Percentiles rank a stretch among this genome's conserved stretches.
Evolutionary conservation across 768 basidiomycete species (phyloP).

Genomic region (Russula dissimulans): DNA sequence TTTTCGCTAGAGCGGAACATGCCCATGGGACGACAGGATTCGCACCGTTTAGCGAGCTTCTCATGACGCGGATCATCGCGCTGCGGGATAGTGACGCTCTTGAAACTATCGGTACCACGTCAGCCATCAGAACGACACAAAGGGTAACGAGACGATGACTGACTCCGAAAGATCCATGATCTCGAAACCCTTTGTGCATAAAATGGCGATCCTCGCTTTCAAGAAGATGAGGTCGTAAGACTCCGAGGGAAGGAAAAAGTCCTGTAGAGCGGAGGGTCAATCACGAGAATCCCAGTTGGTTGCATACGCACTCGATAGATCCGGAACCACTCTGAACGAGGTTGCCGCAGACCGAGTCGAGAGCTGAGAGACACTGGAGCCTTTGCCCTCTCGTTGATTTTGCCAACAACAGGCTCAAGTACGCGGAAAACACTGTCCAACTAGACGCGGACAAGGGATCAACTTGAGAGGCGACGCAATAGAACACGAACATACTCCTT

Average conservation of each 20-base stretch:
- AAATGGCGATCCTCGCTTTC: slow-evolving; percentile 86
- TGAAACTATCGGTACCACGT: slow-evolving; percentile 43
- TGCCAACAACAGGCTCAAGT: slow-evolving; percentile 91
- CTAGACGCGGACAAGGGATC: slow-evolving; percentile 24
- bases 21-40: slow-evolving; percentile 72
- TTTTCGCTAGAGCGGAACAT: slow-evolving; percentile 86
- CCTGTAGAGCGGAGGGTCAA: slow-evolving; percentile 29
- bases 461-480: slow-evolving; percentile 17
- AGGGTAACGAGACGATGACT: slow-evolving; percentile 23
- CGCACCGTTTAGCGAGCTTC: slow-evolving; percentile 69
- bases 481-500: slow-evolving; percentile 45
- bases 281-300: not conserved
- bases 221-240: slow-evolving; percentile 87
- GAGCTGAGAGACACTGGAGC: slow-evolving; percentile 62
- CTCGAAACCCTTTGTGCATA: slow-evolving; percentile 92
- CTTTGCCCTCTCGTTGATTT: slow-evolving; percentile 70
- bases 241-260: slow-evolving; percentile 90
- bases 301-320: slow-evolving; percentile 54
- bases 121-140: not conserved
- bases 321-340: slow-evolving; percentile 91
- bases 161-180: slow-evolving; percentile 95
- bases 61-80: slow-evolving; percentile 60
- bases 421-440: slow-evolving; percentile 93
- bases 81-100: slow-evolving; percentile 83
- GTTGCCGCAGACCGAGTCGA: slow-evolving; percentile 67